Base-by-base conservation (phyloP, 1,284 basidiomycete genomes). In the Ceratobasidium sp. region DNA sequence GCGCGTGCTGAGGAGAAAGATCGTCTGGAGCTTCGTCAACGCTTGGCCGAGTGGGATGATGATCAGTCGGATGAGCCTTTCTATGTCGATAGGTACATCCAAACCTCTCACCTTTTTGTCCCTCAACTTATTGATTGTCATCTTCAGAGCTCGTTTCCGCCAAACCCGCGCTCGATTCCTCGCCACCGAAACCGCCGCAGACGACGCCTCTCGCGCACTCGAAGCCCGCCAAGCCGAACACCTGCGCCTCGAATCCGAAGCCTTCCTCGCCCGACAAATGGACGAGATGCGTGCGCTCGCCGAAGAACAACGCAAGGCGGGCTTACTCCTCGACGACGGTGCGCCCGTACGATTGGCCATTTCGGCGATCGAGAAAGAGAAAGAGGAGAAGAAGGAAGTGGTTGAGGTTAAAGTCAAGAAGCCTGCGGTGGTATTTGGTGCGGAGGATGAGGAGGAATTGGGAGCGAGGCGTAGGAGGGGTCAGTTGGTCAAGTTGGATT, bases 41-140 rank as follows among this genome's bases (percentile, higher is more conserved):
- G 93, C 3, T 86, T 96, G 33, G 92, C 93, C 78, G 85, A 92
- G 1, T 97, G 94, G 94, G 95, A 97, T 82, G 96, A 97, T 82
- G 96, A 97, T 79, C 94, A 96, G 83, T 93, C 93, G 80, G 93
- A 94, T 79, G 95, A 96, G 80, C 82, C 91, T 38, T 97, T 95
- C 85, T 96, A 96, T 82, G 88, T 92, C 54, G 96, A 97, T 82
- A 89, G 95, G 92, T 94, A 80, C 62, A 84, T 79, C 86, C 82
- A 13, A 15, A 57, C 42, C 54, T 46, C 20, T 26, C 28, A 10
- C 48, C 73, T 75, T 4, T n/a, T 56, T 20, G 15, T 33, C n/a
- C 26, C 15, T 38, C 17, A 33, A 61, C 50, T 62, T 62, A 33
- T 33, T 4, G 1, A 73, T 54, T 38, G 64, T 68, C 48, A 40